A percentile compares a stretch with the other conserved stretches of the same genome.
Evolutionary conservation across 1,284 basidiomycete species (phyloP).

Genomic region (Cerrena zonata): DNA sequence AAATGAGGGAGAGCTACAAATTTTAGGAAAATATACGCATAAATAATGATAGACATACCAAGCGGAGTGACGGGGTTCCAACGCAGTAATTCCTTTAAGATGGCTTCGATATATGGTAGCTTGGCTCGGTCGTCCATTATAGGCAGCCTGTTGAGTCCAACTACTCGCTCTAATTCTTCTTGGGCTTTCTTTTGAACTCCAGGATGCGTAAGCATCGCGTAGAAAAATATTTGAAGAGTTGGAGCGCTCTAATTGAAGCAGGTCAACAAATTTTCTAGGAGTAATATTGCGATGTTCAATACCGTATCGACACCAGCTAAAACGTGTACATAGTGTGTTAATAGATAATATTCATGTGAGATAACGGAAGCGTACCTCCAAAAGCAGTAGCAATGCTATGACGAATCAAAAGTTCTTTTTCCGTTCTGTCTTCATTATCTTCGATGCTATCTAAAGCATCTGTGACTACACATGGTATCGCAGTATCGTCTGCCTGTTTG

Average conservation of each 20-base stretch:
- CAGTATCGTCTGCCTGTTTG: background rate
- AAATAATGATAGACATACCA: background rate
- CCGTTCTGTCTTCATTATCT: background rate
- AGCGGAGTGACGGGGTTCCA: slow-evolving; percentile 19
- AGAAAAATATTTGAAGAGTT: background rate
- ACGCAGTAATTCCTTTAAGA: slow-evolving; percentile 28
- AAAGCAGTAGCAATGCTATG: background rate
- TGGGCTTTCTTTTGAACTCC: slow-evolving; percentile 24
- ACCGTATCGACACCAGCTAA: background rate
- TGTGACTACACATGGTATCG: background rate
- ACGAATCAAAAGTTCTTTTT: background rate
- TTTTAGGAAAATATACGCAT: background rate
- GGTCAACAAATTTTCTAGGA: background rate
- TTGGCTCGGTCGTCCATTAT: slow-evolving; percentile 21
- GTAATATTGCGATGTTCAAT: background rate
- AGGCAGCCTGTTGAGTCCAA: slow-evolving; percentile 25
- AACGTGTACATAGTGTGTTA: no score
- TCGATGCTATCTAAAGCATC: background rate
- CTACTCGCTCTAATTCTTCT: slow-evolving; percentile 24
- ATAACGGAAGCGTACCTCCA: background rate
- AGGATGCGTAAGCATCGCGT: slow-evolving; percentile 13
- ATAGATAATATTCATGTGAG: background rate
- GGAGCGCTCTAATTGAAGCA: background rate
- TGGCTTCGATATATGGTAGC: slow-evolving; percentile 25
- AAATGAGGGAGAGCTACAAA: background rate